Evolutionary conservation across 106 monocot species (phyloP).

Genomic region (Dendrobium officinale): DNA sequence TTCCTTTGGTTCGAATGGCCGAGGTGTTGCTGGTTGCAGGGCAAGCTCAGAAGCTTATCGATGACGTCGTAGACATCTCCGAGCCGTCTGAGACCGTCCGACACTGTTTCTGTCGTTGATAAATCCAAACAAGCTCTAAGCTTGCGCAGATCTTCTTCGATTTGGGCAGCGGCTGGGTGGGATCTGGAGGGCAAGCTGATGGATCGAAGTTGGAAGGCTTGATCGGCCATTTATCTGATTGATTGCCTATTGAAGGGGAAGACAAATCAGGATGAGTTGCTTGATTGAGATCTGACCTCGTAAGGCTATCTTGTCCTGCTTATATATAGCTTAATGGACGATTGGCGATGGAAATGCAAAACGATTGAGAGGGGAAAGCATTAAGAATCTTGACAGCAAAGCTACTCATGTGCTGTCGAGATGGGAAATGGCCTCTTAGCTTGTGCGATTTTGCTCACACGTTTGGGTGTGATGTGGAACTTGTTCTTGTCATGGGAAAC

Average conservation of each 20-base stretch:
- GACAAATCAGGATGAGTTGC: background rate
- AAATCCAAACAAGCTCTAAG: slow-evolving; percentile 12
- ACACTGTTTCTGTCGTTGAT: background rate
- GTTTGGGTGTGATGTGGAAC: background rate
- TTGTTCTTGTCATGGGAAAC: background rate
- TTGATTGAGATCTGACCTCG: background rate
- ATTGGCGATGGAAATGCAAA: background rate
- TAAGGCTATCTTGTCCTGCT: background rate
- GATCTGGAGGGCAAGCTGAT: slow-evolving; percentile 39
- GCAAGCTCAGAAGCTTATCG: slow-evolving; percentile 20
- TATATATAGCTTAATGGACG: background rate
- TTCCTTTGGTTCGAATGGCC: slow-evolving; percentile 9
- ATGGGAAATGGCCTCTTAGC: background rate
- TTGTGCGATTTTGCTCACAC: background rate
- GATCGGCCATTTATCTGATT: slow-evolving; percentile 3
- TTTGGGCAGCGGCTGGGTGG: slow-evolving; percentile 3
- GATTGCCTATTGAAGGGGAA: background rate
- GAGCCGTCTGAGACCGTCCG: slow-evolving; percentile 12
- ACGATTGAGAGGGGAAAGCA: background rate
- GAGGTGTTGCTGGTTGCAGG: slow-evolving; percentile 17
- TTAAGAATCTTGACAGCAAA: slow-evolving; percentile 9
- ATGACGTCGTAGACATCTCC: slow-evolving; percentile 21
- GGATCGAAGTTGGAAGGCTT: slow-evolving; percentile 25
- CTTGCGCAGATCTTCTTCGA: slow-evolving; percentile 22
- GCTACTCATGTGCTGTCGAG: background rate